A percentile compares a stretch with the other conserved stretches of the same genome.
Evolutionary conservation across 2,329 filamentous ascomycete species (phyloP).

Genomic region (Aureobasidium mangrovei): DNA sequence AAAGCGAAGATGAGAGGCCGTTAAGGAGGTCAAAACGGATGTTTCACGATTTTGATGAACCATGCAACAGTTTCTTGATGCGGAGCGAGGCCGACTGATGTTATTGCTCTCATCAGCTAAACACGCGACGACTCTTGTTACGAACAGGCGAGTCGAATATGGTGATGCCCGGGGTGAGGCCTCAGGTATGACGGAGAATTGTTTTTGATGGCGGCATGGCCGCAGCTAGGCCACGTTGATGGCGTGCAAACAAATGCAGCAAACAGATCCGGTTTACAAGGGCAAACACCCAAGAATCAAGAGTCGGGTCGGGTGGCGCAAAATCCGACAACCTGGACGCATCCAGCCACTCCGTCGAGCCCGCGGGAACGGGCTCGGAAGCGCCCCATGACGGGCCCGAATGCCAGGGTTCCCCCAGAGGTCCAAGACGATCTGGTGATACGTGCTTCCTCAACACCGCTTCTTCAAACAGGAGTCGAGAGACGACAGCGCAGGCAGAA

Average conservation of each 20-base stretch:
- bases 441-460: not conserved
- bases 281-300: not conserved
- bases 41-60: slow-evolving; percentile 1
- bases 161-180: not conserved
- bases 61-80: slow-evolving; percentile 5
- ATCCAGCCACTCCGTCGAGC: not conserved
- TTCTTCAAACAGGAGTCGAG: not conserved
- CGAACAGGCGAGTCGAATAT: not conserved
- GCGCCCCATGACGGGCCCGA: not conserved
- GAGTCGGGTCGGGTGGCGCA: not conserved
- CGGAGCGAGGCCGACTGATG: not conserved
- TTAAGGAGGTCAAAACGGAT: not conserved
- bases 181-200: not conserved
- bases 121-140: not conserved
- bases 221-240: not conserved
- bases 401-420: not conserved
- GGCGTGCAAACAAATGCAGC: not conserved
- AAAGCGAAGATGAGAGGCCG: not conserved
- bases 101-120: not conserved
- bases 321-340: slow-evolving; percentile 2
- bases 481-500: not conserved
- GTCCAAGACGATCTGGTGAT: not conserved
- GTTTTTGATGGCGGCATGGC: not conserved
- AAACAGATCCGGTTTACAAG: not conserved
- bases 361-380: not conserved